Conservation (phyloP, 108 stramenopile species). For the Pseudonitzschia pungens region DNA sequence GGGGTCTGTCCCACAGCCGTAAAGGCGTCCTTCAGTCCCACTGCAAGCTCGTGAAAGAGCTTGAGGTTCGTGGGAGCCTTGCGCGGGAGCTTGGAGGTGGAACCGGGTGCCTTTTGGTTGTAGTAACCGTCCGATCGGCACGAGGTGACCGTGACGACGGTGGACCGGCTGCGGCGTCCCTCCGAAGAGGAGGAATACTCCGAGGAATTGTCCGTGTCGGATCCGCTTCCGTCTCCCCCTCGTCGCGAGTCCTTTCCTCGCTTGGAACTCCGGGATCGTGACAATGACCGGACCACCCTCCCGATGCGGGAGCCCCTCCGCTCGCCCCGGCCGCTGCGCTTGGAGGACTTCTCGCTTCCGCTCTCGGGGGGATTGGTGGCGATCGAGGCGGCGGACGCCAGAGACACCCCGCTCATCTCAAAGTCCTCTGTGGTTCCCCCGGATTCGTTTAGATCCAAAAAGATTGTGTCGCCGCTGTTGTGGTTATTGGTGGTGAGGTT, state of each 20-base stretch:
- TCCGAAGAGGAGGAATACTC: not conserved
- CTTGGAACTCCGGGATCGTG: constrained; percentile 29
- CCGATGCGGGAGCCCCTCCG: constrained; percentile 12
- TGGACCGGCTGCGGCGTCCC: constrained; percentile 15
- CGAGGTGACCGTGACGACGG: constrained; percentile 82
- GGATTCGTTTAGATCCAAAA: not conserved
- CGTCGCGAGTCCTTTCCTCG: not conserved
- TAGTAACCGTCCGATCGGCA: constrained; percentile 86
- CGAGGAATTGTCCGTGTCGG: constrained; percentile 4
- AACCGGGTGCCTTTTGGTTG: constrained; percentile 82
- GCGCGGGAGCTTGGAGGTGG: constrained; percentile 76
- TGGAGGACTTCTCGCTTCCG: not conserved
- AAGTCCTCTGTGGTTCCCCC: not conserved
- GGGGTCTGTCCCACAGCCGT: constrained; percentile 73
- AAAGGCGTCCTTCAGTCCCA: constrained; percentile 87
- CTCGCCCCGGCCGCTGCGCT: not conserved
- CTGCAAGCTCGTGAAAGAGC: constrained; percentile 84
- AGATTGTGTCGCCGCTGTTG: not conserved
- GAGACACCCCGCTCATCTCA: not conserved
- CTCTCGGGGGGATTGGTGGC: not conserved
- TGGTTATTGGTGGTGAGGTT: not conserved
- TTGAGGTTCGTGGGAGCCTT: constrained; percentile 81
- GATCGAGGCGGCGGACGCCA: not conserved
- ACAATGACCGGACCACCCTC: constrained; percentile 42
- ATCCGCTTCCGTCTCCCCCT: not conserved